Evolutionary conservation across 2,329 filamentous ascomycete species (phyloP).

Genomic region (Fusarium avenaceum): DNA sequence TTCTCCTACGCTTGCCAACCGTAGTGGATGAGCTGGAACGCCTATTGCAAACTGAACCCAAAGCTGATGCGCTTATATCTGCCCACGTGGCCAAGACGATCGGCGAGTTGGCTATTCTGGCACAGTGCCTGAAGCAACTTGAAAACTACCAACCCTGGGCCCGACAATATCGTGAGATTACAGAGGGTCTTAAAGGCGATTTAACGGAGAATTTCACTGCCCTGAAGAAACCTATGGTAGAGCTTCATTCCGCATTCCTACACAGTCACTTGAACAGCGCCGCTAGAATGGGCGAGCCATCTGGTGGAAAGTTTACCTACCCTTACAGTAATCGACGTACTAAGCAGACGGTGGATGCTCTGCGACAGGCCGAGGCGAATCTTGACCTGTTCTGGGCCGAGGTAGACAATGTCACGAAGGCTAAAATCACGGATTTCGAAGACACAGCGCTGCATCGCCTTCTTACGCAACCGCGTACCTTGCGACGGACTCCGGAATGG

Average conservation of each 20-base stretch:
- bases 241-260: neutral
- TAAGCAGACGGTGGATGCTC: neutral
- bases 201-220: too few species aligned
- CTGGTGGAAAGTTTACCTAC: neutral
- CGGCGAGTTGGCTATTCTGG: neutral
- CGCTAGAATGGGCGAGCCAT: neutral
- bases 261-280: neutral
- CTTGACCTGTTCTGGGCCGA: neutral
- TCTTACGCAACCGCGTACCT: neutral
- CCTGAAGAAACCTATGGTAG: neutral
- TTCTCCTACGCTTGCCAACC: too few species aligned
- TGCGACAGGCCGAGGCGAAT: neutral
- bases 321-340: slow-evolving; percentile 5
- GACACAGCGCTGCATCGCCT: fast-evolving
- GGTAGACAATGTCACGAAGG: neutral
- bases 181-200: too few species aligned
- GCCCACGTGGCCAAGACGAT: neutral
- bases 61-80: slow-evolving; percentile 5
- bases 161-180: too few species aligned
- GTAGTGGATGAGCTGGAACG: neutral
- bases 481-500: slow-evolving; percentile 2
- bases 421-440: fast-evolving
- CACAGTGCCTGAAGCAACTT: neutral
- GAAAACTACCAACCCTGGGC: slow-evolving; percentile 5
- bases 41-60: neutral